Conservation (phyloP, 1,284 basidiomycete genomes). For the Moniliophthora roreri region DNA sequence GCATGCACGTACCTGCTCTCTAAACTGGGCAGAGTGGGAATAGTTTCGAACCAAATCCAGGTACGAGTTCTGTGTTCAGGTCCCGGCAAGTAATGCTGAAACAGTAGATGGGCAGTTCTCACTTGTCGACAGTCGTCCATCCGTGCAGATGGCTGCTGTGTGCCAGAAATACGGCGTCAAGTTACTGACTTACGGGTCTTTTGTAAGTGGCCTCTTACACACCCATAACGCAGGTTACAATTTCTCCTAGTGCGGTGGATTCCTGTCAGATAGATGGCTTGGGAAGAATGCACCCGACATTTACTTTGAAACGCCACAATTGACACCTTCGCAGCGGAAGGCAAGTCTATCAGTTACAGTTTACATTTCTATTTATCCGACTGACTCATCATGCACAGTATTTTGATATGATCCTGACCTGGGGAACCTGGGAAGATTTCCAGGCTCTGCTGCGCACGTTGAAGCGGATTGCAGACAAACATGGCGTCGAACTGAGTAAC, state of each 20-base stretch:
- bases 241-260: slow-evolving; percentile 54
- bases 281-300: slow-evolving; percentile 50
- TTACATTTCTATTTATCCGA: neutral
- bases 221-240: slow-evolving; percentile 12
- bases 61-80: slow-evolving; percentile 26
- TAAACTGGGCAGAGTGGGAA: slow-evolving; percentile 41
- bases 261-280: slow-evolving; percentile 59
- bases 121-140: slow-evolving; percentile 56
- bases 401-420: slow-evolving; percentile 55
- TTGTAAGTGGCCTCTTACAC: slow-evolving; percentile 40
- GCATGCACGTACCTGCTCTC: slow-evolving; percentile 46
- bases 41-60: slow-evolving; percentile 70
- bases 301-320: slow-evolving; percentile 39
- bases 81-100: neutral
- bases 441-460: slow-evolving; percentile 48
- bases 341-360: slow-evolving; percentile 27
- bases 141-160: slow-evolving; percentile 57
- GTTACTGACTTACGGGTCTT: slow-evolving; percentile 59
- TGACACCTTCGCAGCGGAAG: slow-evolving; percentile 65
- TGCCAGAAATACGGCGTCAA: slow-evolving; percentile 56
- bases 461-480: slow-evolving; percentile 47
- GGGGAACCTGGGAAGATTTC: slow-evolving; percentile 59
- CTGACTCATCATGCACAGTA: slow-evolving; percentile 41
- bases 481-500: slow-evolving; percentile 55
- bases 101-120: slow-evolving; percentile 44